phyloP scores from a whole-genome alignment of 306 rosid genomes.

The Castanea crenata region DNA sequence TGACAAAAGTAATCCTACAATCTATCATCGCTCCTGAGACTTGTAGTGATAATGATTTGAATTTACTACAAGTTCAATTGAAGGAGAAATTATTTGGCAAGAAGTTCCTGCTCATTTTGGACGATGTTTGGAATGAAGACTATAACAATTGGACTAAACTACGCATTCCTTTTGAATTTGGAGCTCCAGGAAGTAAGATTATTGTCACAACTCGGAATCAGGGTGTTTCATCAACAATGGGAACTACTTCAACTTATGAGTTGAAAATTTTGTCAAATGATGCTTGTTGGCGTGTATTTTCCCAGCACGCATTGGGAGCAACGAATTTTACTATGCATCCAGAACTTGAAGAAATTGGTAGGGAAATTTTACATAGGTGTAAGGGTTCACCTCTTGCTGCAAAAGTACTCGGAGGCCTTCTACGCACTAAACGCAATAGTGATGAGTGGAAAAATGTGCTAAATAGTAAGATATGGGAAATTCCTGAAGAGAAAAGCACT shows the following conservation, averaged over 20 bases:
- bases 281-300: neutral
- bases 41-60: neutral
- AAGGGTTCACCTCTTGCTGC: neutral
- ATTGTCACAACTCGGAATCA: neutral
- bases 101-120: neutral
- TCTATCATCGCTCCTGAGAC: neutral
- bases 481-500: neutral
- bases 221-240: neutral
- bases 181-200: neutral
- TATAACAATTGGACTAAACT: neutral
- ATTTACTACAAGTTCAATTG: neutral
- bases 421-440: neutral
- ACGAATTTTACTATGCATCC: neutral
- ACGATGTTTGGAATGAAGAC: neutral
- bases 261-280: neutral
- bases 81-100: neutral
- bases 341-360: neutral
- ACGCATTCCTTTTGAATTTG: neutral
- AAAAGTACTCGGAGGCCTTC: constrained; percentile 2
- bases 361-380: neutral
- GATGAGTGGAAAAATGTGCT: neutral
- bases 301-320: neutral
- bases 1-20: neutral
- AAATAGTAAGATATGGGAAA: neutral
- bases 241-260: neutral